Evolutionary conservation across 306 rosid species (phyloP).

Genomic region (Rosa chinensis): DNA sequence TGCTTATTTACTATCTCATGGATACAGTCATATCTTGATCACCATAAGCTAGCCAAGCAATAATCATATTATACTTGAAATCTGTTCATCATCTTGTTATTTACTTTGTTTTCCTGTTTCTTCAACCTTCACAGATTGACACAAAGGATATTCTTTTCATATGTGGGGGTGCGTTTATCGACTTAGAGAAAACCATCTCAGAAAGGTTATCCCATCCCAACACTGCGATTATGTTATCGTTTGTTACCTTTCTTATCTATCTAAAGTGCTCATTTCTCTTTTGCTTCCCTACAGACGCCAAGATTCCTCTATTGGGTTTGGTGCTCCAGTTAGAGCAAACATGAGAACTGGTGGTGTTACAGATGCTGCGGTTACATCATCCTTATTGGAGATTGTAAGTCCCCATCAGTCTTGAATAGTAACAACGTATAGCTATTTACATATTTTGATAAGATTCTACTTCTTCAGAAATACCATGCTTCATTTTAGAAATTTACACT

Average conservation of each 20-base stretch:
- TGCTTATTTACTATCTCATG: not conserved
- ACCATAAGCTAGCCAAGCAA: constrained; percentile 1
- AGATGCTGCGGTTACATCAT: constrained; percentile 74
- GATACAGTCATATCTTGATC: constrained; percentile 20
- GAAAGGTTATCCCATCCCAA: constrained; percentile 66
- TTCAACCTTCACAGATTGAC: constrained; percentile 64
- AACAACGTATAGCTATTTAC: not conserved
- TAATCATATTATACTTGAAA: not conserved
- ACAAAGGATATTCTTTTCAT: constrained; percentile 97
- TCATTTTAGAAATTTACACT: constrained; percentile 14
- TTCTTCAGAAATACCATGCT: constrained; percentile 21
- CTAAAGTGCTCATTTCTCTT: constrained; percentile 15
- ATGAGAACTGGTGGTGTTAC: constrained; percentile 85
- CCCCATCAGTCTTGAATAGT: constrained; percentile 19
- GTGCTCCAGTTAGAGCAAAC: constrained; percentile 92
- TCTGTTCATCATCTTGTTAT: constrained; percentile 13
- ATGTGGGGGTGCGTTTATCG: constrained; percentile 95
- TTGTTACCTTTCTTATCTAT: constrained; percentile 1
- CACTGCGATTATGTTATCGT: constrained; percentile 17
- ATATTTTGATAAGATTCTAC: constrained; percentile 2
- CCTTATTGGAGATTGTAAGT: constrained; percentile 84
- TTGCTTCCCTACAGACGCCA: constrained; percentile 60
- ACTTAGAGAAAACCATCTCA: constrained; percentile 96
- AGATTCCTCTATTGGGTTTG: constrained; percentile 97
- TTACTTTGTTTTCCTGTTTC: constrained; percentile 20